phyloP scores from a whole-genome alignment of 2,329 filamentous ascomycete genomes.

The Clonostachys rosea region DNA sequence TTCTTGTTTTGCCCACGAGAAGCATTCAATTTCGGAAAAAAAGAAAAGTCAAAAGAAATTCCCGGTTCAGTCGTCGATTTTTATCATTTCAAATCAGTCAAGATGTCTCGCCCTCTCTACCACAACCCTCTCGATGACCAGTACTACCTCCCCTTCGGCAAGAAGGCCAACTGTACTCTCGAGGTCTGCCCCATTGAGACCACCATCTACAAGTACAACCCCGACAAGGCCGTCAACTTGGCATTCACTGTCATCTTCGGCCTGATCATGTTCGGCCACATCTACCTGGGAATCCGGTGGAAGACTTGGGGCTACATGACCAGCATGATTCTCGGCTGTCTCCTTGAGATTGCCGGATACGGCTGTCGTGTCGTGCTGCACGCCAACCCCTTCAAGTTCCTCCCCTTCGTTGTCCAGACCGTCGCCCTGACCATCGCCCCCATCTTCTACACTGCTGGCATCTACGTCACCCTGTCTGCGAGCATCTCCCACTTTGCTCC shows the following conservation, averaged over 20 bases:
- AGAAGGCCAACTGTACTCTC: slow-evolving; percentile 39
- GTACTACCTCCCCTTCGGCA: slow-evolving; percentile 28
- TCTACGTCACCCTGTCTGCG: slow-evolving; percentile 57
- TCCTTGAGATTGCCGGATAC: slow-evolving; percentile 59
- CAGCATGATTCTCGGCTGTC: slow-evolving; percentile 50
- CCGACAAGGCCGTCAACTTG: slow-evolving; percentile 47
- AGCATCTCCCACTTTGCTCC: slow-evolving; percentile 32
- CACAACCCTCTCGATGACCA: too few relatives aligned
- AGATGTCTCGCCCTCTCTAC: too few relatives aligned
- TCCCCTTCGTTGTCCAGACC: background rate
- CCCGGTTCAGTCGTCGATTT: background rate
- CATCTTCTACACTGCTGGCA: slow-evolving; percentile 52
- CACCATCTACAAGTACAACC: slow-evolving; percentile 49
- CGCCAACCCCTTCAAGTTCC: slow-evolving; percentile 52
- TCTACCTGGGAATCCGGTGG: slow-evolving; percentile 38
- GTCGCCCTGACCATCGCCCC: slow-evolving; percentile 47
- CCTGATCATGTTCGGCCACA: slow-evolving; percentile 31
- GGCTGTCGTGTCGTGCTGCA: slow-evolving; percentile 52
- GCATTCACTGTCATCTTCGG: slow-evolving; percentile 45
- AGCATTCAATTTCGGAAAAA: too few relatives aligned
- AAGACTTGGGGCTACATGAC: slow-evolving; percentile 41
- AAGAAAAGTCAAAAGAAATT: background rate
- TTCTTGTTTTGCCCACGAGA: too few relatives aligned
- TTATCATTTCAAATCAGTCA: background rate
- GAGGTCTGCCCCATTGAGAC: slow-evolving; percentile 38